phyloP scores from a whole-genome alignment of 345 rosid genomes.

The Rubroshorea leprosula region DNA sequence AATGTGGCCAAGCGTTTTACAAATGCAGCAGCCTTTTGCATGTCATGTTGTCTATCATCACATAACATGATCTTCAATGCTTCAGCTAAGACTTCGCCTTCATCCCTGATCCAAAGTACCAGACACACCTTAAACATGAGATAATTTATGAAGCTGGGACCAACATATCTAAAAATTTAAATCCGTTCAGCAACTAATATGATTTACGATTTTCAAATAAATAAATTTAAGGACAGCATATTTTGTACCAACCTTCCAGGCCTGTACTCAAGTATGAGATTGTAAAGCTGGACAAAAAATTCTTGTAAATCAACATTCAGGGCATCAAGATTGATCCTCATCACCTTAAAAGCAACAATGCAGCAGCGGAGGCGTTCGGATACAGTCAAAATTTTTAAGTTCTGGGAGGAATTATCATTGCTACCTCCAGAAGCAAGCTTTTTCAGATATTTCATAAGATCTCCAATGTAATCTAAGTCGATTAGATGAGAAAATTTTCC shows the following conservation, averaged over 20 bases:
- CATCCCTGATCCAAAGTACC: slow-evolving; percentile 73
- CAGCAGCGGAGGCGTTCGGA: slow-evolving; percentile 59
- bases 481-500: slow-evolving; percentile 80
- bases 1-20: slow-evolving; percentile 86
- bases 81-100: slow-evolving; percentile 79
- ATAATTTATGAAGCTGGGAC: too few species aligned
- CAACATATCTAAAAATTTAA: too few species aligned
- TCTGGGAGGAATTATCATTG: slow-evolving; percentile 32
- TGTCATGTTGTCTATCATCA: slow-evolving; percentile 92
- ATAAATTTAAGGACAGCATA: background rate
- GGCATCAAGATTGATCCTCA: slow-evolving; percentile 93
- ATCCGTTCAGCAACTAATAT: too few species aligned
- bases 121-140: too few species aligned
- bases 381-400: slow-evolving; percentile 15
- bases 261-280: slow-evolving; percentile 76
- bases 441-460: slow-evolving; percentile 78
- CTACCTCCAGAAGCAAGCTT: slow-evolving; percentile 64
- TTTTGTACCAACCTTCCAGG: slow-evolving; percentile 76
- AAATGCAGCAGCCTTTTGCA: slow-evolving; percentile 97
- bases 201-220: too few species aligned
- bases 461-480: slow-evolving; percentile 65
- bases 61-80: slow-evolving; percentile 90
- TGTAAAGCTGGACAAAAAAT: slow-evolving; percentile 85
- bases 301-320: slow-evolving; percentile 92
- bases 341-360: slow-evolving; percentile 89